Evolutionary conservation across 768 basidiomycete genomes (phyloP).

Genomic region (Suillus sp.): DNA sequence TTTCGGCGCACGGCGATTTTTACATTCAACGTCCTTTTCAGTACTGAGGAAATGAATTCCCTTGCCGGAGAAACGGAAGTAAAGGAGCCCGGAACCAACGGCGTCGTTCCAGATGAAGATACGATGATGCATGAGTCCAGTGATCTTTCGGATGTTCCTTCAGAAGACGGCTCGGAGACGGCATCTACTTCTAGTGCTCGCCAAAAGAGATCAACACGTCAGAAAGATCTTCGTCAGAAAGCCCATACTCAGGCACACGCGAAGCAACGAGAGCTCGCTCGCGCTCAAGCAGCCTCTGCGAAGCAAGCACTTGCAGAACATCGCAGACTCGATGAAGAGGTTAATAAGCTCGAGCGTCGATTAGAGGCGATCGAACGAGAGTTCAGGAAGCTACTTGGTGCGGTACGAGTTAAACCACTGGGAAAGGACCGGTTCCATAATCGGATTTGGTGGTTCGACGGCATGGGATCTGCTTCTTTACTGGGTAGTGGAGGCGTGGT

Average conservation of each 20-base stretch:
- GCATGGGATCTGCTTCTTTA: conserved; percentile 82
- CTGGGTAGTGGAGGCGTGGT: conserved; percentile 77
- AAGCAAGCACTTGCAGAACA: conserved; percentile 85
- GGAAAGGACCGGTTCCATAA: conserved; percentile 95
- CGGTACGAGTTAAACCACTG: conserved; percentile 83
- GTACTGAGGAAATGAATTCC: conserved; percentile 73
- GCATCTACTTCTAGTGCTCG: conserved; percentile 44
- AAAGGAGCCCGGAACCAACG: conserved; percentile 47
- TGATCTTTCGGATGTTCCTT: conserved; percentile 70
- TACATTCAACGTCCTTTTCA: conserved; percentile 33
- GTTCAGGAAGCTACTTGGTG: conserved; percentile 86
- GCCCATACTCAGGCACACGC: conserved; percentile 61
- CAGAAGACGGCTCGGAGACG: conserved; percentile 64
- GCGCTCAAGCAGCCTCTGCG: conserved; percentile 74
- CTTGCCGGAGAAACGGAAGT: conserved; percentile 54
- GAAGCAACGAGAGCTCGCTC: conserved; percentile 79
- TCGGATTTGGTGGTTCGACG: conserved; percentile 98
- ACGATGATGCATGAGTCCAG: conserved; percentile 63
- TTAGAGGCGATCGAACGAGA: conserved; percentile 91
- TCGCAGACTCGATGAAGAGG: conserved; percentile 85
- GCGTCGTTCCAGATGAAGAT: conserved; percentile 51
- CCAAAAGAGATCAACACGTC: conserved; percentile 49
- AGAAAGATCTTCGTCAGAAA: conserved; percentile 54
- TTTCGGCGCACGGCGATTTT: conserved; percentile 11
- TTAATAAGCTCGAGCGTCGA: conserved; percentile 76